Conservation (phyloP, 768 basidiomycete genomes). For the Amanita phalloides region DNA sequence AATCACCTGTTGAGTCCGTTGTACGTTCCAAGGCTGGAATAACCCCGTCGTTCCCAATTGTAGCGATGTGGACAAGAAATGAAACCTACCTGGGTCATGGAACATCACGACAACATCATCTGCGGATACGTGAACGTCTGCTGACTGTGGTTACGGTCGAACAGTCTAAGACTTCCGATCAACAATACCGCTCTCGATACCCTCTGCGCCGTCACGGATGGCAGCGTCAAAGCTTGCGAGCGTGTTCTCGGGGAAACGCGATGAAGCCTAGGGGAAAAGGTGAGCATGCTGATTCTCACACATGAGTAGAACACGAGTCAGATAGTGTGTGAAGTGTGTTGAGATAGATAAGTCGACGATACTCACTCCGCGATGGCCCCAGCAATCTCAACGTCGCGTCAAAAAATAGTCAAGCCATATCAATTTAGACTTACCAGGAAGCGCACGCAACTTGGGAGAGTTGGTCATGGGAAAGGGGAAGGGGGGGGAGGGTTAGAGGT, state of each 20-base stretch:
- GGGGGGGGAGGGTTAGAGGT: neutral
- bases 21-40: constrained; percentile 61
- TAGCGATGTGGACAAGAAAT: constrained; percentile 8
- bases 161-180: constrained; percentile 23
- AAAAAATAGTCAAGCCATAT: neutral
- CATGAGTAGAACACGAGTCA: neutral
- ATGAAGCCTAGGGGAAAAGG: constrained; percentile 51
- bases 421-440: constrained; percentile 1
- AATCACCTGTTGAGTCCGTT: constrained; percentile 61
- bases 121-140: constrained; percentile 91
- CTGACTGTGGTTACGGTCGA: constrained; percentile 37
- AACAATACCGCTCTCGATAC: constrained; percentile 90
- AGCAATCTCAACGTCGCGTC: constrained; percentile 47
- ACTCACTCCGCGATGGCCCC: constrained; percentile 39
- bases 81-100: constrained; percentile 69
- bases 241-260: constrained; percentile 87
- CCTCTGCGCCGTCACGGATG: constrained; percentile 91
- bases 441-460: neutral
- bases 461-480: neutral
- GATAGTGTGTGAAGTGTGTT: neutral
- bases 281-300: neutral
- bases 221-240: constrained; percentile 92
- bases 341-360: neutral
- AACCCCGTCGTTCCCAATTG: neutral
- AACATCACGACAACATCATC: constrained; percentile 92